Percentiles rank a stretch among this genome's conserved stretches.
Conservation (phyloP, 2,329 filamentous ascomycete genomes). For the Ascochyta viciae-villosae region DNA sequence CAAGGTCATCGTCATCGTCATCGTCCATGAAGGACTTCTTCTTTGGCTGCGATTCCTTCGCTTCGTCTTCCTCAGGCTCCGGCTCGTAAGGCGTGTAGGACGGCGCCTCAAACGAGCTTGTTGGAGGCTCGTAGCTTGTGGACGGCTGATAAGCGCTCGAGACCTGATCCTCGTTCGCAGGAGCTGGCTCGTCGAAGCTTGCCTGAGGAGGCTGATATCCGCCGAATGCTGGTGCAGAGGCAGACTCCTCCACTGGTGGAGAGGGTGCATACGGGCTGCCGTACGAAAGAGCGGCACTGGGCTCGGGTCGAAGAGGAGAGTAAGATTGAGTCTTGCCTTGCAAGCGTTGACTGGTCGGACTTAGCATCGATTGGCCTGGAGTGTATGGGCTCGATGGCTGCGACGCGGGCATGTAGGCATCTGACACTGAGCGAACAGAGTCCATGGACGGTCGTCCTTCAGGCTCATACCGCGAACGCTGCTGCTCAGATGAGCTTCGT, state of each 20-base stretch:
- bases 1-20: constrained; percentile 76
- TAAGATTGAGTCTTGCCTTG: constrained; percentile 41
- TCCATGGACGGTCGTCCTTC: constrained; percentile 49
- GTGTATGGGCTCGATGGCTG: constrained; percentile 38
- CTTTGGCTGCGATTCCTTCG: constrained; percentile 55
- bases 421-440: constrained; percentile 42
- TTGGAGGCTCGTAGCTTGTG: constrained; percentile 44
- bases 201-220: constrained; percentile 35
- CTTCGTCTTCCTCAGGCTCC: constrained; percentile 57
- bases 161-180: constrained; percentile 16
- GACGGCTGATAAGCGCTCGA: constrained; percentile 34
- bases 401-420: constrained; percentile 39
- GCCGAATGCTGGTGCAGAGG: constrained; percentile 34
- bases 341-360: constrained; percentile 33
- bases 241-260: constrained; percentile 30
- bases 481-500: constrained; percentile 60
- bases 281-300: constrained; percentile 34
- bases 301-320: constrained; percentile 41
- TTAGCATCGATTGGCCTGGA: constrained; percentile 40
- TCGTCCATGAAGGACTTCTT: constrained; percentile 85
- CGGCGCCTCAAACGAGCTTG: constrained; percentile 37
- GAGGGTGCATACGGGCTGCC: constrained; percentile 40
- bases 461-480: constrained; percentile 57
- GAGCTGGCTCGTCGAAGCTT: constrained; percentile 31
- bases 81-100: constrained; percentile 58